Evolutionary conservation across 352 stramenopile genomes (phyloP).

Genomic region (Stephanocyclus meneghinianus): DNA sequence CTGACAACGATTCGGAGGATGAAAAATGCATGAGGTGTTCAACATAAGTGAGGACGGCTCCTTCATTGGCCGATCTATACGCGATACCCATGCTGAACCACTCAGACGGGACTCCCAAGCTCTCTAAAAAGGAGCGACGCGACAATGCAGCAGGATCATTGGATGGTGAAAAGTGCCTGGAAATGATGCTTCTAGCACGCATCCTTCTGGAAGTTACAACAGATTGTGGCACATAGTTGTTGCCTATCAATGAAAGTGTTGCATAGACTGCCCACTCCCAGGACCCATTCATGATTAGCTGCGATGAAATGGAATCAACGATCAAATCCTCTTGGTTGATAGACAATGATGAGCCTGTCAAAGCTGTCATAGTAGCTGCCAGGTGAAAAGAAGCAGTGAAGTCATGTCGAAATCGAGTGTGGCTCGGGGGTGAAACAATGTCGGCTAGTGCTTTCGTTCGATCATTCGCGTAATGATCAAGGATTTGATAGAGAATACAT

Average conservation of each 20-base stretch:
- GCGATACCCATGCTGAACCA: constrained; percentile 70
- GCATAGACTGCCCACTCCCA: constrained; percentile 82
- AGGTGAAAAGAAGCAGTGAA: constrained; percentile 78
- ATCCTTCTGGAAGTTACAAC: constrained; percentile 31
- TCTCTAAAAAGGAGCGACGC: constrained; percentile 60
- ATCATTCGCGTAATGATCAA: constrained; percentile 42
- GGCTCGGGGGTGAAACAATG: constrained; percentile 54
- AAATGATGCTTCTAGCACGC: constrained; percentile 64
- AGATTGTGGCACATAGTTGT: constrained; percentile 16
- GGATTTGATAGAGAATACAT: constrained; percentile 65
- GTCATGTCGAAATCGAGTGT: constrained; percentile 59
- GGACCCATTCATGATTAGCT: constrained; percentile 60
- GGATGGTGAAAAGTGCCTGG: constrained; percentile 47
- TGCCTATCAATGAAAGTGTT: constrained; percentile 57
- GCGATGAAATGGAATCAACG: constrained; percentile 63
- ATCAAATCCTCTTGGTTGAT: constrained; percentile 56
- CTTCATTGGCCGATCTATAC: constrained; percentile 45
- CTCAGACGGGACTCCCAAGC: constrained; percentile 59
- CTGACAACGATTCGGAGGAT: constrained; percentile 29
- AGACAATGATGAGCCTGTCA: constrained; percentile 50
- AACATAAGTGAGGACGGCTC: constrained; percentile 47
- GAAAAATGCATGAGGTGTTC: constrained; percentile 47
- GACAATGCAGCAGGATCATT: constrained; percentile 26
- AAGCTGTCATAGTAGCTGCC: constrained; percentile 51
- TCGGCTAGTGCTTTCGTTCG: constrained; percentile 19